Evolutionary conservation across 2,329 filamentous ascomycete genomes (phyloP), one percentile per base, ranked within the genome.

Genomic region (Ophiostoma angusticollis): DNA sequence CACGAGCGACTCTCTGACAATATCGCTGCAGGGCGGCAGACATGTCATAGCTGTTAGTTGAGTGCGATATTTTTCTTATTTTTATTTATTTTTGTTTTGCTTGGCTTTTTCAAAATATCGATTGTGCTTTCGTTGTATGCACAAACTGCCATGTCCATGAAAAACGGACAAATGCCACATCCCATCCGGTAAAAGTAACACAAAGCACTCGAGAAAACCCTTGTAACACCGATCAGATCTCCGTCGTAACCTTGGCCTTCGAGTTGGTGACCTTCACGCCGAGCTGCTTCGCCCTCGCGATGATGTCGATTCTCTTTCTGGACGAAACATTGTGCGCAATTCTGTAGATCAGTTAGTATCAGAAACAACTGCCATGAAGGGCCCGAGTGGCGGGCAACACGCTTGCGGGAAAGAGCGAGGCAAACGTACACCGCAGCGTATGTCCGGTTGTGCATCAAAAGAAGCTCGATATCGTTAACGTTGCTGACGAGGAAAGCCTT

Each of bases 401-500:
- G 25, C 11, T 22, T 6, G 28, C 9, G 9, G 17, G n/a, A 17
- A 9, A 5, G 4, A 4, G 18, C 18, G 27, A 25, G 22, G 18
- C 13, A 7, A 42, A 77, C 85, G 58, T 86, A 95, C 87, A 98
- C 91, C 63, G 91, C 91, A 64, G 91, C 91, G 71, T 84, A 95
- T 68, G 86, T 93, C 65, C 82, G 81, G 84, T 96, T 96, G 83
- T 98, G 91, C 91, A 98, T 98, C 58, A 98, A 76, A 60, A 98
- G 80, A 49, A 98, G 82, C 68, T 98, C 89, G 60, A 98, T 80
- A 57, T 98, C 91, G 64, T 80, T 77, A 67, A 77, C 67, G 78
- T 98, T 98, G 80, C 81, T 85, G 72, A 98, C 91, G 62, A 96
- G 79, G 83, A 98, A 98, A 53, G 89, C 84, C 80, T 95, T 96